Conservation (phyloP, 2,329 filamentous ascomycete species). For the Fusarium metavorans region DNA sequence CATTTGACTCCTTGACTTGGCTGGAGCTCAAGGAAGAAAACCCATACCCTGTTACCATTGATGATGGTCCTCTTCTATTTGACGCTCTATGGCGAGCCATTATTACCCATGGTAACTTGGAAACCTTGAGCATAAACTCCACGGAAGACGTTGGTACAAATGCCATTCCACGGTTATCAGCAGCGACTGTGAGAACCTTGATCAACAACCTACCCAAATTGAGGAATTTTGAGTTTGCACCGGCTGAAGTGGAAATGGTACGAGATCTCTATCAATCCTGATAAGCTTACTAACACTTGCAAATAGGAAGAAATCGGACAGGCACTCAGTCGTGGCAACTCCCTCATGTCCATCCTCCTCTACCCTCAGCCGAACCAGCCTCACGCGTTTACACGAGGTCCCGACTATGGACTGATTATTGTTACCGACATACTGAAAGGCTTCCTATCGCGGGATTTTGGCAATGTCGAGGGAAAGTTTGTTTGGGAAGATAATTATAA, state of each 20-base stretch:
- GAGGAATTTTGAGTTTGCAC: background rate
- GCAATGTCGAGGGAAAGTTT: background rate
- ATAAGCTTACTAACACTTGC: background rate
- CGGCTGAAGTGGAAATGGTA: constrained; percentile 14
- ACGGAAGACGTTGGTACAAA: background rate
- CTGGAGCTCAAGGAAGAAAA: background rate
- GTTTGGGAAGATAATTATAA: background rate
- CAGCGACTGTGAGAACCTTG: background rate
- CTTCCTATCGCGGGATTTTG: background rate
- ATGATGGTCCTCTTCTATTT: background rate
- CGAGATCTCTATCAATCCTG: background rate
- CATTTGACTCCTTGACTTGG: background rate
- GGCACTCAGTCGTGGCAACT: constrained; percentile 4
- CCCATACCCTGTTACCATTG: background rate
- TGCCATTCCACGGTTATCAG: background rate
- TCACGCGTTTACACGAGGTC: background rate
- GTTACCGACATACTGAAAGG: background rate
- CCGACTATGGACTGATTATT: background rate
- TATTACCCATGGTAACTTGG: background rate
- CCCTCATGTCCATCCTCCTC: constrained; percentile 14
- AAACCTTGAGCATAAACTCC: background rate
- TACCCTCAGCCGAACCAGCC: background rate
- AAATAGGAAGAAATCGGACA: constrained; percentile 19
- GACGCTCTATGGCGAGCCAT: background rate
- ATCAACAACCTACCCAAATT: background rate